Evolutionary conservation across 192 early-diverging fungal genomes (phyloP), one percentile per base, ranked within the genome.

Genomic region (Rhizophagus sp.): DNA sequence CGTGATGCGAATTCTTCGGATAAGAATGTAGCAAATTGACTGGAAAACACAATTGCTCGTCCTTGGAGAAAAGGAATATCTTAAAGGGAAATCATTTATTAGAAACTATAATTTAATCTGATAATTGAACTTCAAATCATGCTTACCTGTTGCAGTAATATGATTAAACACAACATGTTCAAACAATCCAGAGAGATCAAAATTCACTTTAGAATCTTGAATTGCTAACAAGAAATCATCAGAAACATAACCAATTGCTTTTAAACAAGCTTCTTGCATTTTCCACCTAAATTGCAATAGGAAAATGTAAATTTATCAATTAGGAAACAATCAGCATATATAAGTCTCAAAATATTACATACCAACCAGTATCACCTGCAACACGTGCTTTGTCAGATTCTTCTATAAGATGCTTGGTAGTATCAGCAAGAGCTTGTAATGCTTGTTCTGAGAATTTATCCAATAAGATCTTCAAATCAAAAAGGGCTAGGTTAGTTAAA

Each of bases 1-100:
- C 94, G 90, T 2, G 82, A 70, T 2, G 93, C 87, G 34, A 95
- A 87, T 17, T 90, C 83, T 1, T 86, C 68, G 17, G 95, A 94
- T 34, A 97, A 84, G 24, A 91, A 86, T 13, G 88, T 84, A 22
- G 93, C 91, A 88, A 96, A 95, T 80, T 92, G 89, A 65, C 92
- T 93, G 3, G 93, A 89, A 89, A 97, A 97, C 22, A 96, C 92
- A 72, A 99, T 90, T 2, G 96, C 92, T 17, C 97, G 95, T 5
- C 96, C 96, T 83, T 96, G 94, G 76, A 95, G 88, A 82, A 96
- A 96, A 10, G 97, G 97, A 62, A 79, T 85, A 10, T 90, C 91
- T 87, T 81, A 73, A 75, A 70, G 67, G 75, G 34, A 79, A 44
- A 75, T 36, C 62, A 44, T 34, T 70, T 10, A 24, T 44, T 44